phyloP scores from a whole-genome alignment of 83 land plant genomes.

The Picea engelmannii region DNA sequence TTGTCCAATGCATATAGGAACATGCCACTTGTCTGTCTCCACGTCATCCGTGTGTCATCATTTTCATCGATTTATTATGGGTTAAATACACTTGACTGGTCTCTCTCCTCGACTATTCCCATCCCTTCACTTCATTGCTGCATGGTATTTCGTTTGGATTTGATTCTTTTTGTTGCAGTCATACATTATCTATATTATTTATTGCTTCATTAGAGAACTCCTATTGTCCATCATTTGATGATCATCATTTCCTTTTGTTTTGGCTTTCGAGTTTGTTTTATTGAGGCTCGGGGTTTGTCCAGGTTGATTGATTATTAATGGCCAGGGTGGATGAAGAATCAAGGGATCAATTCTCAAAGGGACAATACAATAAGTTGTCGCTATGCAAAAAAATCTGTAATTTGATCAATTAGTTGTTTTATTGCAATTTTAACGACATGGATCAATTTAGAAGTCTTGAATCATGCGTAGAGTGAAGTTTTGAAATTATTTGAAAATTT shows the following conservation, averaged over 20 bases:
- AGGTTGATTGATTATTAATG: background rate
- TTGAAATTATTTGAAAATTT: no score
- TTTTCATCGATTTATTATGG: background rate
- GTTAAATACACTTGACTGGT: background rate
- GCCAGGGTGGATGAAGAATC: background rate
- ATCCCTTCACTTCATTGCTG: background rate
- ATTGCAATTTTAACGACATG: no score
- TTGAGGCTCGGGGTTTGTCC: background rate
- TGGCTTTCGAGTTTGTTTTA: background rate
- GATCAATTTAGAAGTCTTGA: no score
- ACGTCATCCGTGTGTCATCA: background rate
- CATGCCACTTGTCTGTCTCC: no score
- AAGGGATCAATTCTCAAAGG: background rate
- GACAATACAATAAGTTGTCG: background rate
- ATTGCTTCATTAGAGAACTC: background rate
- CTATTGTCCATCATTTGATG: background rate
- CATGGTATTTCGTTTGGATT: background rate
- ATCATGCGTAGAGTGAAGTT: no score
- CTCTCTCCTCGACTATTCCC: background rate
- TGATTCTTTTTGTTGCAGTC: background rate
- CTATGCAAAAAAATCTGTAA: no score
- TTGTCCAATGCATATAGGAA: no score
- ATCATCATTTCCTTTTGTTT: background rate
- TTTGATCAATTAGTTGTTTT: no score
- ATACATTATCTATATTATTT: no score